Percentiles rank a stretch among this genome's conserved stretches.
Evolutionary conservation across 768 basidiomycete species (phyloP).

Genomic region (Psilocybe subaeruginosa): DNA sequence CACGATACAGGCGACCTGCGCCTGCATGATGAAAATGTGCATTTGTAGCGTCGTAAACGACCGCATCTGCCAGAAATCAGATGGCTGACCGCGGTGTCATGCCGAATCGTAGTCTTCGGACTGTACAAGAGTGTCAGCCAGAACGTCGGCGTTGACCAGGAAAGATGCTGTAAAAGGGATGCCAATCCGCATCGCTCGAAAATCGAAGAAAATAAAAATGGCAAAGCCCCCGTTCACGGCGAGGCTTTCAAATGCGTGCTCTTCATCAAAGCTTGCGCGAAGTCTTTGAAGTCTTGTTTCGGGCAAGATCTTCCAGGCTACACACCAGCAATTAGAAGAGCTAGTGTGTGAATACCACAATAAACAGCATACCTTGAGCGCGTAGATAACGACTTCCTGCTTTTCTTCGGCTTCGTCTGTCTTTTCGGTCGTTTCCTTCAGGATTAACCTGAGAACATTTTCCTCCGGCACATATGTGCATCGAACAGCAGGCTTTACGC

Average conservation of each 20-base stretch:
- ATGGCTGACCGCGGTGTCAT: too few species aligned
- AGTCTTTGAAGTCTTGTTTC: conserved; percentile 57
- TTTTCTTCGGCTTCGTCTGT: conserved; percentile 10
- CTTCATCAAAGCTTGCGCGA: conserved; percentile 47
- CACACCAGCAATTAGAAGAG: neutral
- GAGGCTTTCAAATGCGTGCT: conserved; percentile 37
- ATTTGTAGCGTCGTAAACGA: too few species aligned
- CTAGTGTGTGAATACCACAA: neutral
- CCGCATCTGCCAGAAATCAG: too few species aligned
- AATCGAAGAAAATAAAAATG: neutral
- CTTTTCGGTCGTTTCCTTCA: conserved; percentile 46
- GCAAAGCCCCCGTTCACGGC: neutral
- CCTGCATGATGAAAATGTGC: neutral
- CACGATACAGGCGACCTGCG: neutral
- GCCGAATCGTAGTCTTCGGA: too few species aligned
- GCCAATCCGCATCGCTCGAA: neutral
- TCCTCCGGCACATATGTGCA: conserved; percentile 62
- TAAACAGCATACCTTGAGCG: conserved; percentile 53
- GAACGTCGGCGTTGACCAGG: neutral
- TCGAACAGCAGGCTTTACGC: conserved; percentile 54
- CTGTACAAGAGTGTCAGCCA: too few species aligned
- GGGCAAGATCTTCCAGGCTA: conserved; percentile 52
- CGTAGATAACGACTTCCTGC: conserved; percentile 60
- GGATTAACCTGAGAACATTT: conserved; percentile 53
- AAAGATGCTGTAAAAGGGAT: neutral